phyloP scores from a whole-genome alignment of 345 rosid species.

The Pseudoturritis turrita region DNA sequence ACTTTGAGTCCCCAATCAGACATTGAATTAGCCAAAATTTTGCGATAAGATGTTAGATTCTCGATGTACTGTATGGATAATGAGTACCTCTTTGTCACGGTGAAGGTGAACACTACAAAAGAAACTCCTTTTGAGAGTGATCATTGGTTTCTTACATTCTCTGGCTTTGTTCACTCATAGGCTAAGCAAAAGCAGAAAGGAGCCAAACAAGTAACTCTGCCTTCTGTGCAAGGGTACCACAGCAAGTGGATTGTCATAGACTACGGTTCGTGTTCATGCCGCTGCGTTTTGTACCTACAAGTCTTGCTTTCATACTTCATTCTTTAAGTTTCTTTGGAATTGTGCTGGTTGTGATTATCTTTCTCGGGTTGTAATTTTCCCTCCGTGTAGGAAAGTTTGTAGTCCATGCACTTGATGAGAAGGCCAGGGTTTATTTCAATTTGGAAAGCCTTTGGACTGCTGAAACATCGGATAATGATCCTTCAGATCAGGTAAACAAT shows the following conservation, averaged over 20 bases:
- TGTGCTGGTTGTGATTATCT: not conserved
- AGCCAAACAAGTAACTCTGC: slow-evolving; percentile 50
- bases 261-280: slow-evolving; percentile 48
- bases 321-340: not conserved
- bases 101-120: too few relatives aligned
- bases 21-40: not conserved
- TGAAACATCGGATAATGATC: slow-evolving; percentile 32
- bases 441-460: slow-evolving; percentile 65
- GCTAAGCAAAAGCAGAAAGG: slow-evolving; percentile 86
- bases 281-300: not conserved
- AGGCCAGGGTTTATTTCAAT: slow-evolving; percentile 80
- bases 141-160: not conserved
- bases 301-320: not conserved
- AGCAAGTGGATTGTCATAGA: slow-evolving; percentile 88
- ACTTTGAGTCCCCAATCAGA: not conserved
- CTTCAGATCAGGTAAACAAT: slow-evolving; percentile 40
- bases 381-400: slow-evolving; percentile 57
- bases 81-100: not conserved
- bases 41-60: not conserved
- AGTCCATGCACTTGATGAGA: slow-evolving; percentile 91
- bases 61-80: not conserved
- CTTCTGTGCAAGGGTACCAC: slow-evolving; percentile 65
- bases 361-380: not conserved
- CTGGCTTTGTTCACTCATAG: slow-evolving; percentile 35
- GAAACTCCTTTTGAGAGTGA: not conserved